These are phyloP conservation scores for Calendula officinalis DNA, from an alignment of 129 eudicot genomes.

Conservation along the genomic window DNA sequence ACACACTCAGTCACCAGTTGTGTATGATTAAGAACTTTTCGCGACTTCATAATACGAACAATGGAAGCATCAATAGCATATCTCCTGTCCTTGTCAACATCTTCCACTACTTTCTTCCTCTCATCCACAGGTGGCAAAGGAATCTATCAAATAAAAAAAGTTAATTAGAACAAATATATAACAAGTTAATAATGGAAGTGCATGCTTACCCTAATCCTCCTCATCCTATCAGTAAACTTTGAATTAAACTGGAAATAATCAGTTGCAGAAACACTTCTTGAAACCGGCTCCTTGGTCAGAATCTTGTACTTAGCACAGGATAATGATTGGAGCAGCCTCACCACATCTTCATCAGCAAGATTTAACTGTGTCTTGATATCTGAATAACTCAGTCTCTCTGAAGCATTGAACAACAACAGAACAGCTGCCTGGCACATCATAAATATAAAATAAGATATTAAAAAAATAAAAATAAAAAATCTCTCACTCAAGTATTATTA, in stretches of 20 bases:
- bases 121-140: constrained; percentile 89
- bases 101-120: constrained; percentile 78
- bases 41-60: constrained; percentile 85
- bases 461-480: neutral
- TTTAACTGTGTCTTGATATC: constrained; percentile 67
- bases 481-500: constrained; percentile 21
- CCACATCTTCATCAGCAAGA: constrained; percentile 79
- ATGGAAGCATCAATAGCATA: constrained; percentile 90
- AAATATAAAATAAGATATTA: neutral
- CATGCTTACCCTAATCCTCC: constrained; percentile 71
- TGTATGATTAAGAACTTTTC: constrained; percentile 65
- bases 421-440: constrained; percentile 97
- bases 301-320: constrained; percentile 85
- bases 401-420: constrained; percentile 61
- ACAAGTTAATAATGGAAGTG: neutral
- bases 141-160: constrained; percentile 32
- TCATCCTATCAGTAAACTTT: constrained; percentile 70
- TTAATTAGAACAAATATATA: neutral
- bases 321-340: constrained; percentile 69
- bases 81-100: constrained; percentile 83
- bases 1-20: constrained; percentile 75
- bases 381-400: constrained; percentile 61
- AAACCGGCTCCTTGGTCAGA: constrained; percentile 67
- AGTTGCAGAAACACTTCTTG: constrained; percentile 48
- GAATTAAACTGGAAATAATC: constrained; percentile 66